Evolutionary conservation across 345 rosid genomes (phyloP).

Genomic region (Diplotaxis tenuifolia): DNA sequence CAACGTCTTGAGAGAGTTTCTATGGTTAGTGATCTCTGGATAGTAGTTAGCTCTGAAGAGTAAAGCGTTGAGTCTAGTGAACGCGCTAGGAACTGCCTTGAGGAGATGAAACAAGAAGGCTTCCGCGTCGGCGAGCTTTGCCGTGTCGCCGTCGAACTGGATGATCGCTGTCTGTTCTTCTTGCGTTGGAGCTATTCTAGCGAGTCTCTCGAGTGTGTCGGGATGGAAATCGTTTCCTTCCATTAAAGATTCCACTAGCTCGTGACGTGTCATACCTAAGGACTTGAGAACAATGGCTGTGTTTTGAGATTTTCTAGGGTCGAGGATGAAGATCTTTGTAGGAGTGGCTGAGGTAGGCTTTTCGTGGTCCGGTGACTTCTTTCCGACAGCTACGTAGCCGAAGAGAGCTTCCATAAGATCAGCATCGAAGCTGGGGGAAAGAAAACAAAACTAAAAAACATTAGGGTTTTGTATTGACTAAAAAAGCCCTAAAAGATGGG

Average conservation of each 20-base stretch:
- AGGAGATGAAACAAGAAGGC: constrained; percentile 59
- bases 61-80: constrained; percentile 56
- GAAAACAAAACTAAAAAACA: neutral
- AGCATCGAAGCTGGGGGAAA: constrained; percentile 60
- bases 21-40: constrained; percentile 56
- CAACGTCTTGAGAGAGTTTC: constrained; percentile 54
- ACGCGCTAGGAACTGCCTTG: constrained; percentile 68
- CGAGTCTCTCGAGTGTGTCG: constrained; percentile 71
- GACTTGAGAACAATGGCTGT: constrained; percentile 73
- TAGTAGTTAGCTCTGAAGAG: constrained; percentile 67
- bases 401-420: constrained; percentile 95
- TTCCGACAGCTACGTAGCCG: constrained; percentile 59
- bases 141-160: constrained; percentile 48
- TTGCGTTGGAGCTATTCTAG: constrained; percentile 60
- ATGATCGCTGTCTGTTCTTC: constrained; percentile 64
- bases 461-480: neutral
- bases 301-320: constrained; percentile 74
- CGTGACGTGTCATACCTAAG: constrained; percentile 48
- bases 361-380: constrained; percentile 43
- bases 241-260: constrained; percentile 52
- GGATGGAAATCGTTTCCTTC: constrained; percentile 59
- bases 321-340: constrained; percentile 55
- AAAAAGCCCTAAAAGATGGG: neutral
- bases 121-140: constrained; percentile 70
- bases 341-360: constrained; percentile 26